Conservation (phyloP, 805 yeast species). For the Saccharomycopsis sp. region DNA sequence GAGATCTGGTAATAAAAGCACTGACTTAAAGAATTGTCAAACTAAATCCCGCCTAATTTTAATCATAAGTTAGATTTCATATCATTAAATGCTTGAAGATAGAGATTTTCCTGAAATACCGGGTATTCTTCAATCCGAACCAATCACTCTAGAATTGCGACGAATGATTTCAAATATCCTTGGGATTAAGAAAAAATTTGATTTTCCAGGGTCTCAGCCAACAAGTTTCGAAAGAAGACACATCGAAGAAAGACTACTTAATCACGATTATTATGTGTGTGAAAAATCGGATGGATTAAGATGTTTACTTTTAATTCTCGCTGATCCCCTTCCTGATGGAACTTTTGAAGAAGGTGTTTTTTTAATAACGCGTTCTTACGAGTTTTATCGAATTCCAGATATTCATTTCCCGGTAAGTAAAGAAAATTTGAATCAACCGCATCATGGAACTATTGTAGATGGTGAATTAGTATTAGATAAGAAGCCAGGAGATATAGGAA, state of each 20-base stretch:
- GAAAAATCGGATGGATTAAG: constrained; percentile 94
- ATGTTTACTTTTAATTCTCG: constrained; percentile 62
- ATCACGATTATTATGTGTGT: constrained; percentile 85
- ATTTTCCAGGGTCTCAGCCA: constrained; percentile 93
- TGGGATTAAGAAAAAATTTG: constrained; percentile 41
- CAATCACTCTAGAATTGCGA: constrained; percentile 60
- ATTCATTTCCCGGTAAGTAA: constrained; percentile 70
- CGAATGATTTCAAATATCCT: constrained; percentile 59
- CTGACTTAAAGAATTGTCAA: too few species aligned
- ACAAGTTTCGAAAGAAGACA: constrained; percentile 79
- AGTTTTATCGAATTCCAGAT: constrained; percentile 72
- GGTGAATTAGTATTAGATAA: constrained; percentile 85
- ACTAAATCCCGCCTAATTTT: too few species aligned
- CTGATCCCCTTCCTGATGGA: constrained; percentile 45
- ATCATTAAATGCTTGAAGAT: constrained; percentile 25
- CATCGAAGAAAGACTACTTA: constrained; percentile 49
- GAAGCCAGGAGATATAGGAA: constrained; percentile 45
- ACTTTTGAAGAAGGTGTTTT: constrained; percentile 83
- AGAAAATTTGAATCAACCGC: constrained; percentile 49
- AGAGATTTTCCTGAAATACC: constrained; percentile 77
- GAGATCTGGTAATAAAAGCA: too few species aligned
- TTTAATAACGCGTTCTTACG: constrained; percentile 81
- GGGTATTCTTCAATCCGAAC: constrained; percentile 70
- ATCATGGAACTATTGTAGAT: constrained; percentile 84
- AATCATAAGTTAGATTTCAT: not conserved